Base-by-base conservation (phyloP, 345 rosid species). In the Citropsis articulata region DNA sequence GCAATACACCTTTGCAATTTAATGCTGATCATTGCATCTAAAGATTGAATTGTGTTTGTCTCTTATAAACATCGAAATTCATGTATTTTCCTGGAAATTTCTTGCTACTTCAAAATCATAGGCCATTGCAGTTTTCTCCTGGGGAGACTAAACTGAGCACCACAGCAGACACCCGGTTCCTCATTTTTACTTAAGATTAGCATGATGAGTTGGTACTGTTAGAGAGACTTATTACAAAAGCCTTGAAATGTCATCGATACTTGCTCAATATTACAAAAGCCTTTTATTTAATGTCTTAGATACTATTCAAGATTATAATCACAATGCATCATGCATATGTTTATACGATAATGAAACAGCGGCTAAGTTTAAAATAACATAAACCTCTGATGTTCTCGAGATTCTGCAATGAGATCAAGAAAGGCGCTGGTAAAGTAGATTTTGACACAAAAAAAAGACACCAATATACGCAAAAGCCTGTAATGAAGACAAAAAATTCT, bases 391-490 rank as follows among this genome's bases (percentile, higher is more conserved):
- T 2, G 21, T 22, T 10, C 28, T n/a, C 28, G n/a, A 60, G 18
- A n/a, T 36, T 73, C 36, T 38, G 16, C 56, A 33, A 59, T 73
- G 8, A 67, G 68, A 24, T n/a, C 48, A 25, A 19, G 56, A 9
- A 79, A 57, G 8, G 72, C 63, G 66, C 16, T 14, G 27, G 73
- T 28, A 74, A 38, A 64, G 77, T 75, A 64, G 79, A 75, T 60
- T 80, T 36, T 2, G 81, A 73, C 60, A 48, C 61, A 33, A 36
- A 36, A 36, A 36, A 33, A 33, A 33, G 4, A 33, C 10, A 75
- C 40, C 63, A 79, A 38, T 4, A 79, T 72, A 45, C 33, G 55
- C 28, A n/a, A 50, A 42, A 67, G 78, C 85, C 80, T 61, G 78
- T 66, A 30, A 72, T n/a, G 19, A 3, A 61, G 24, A 7, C 31